Percentiles rank a stretch among this genome's conserved stretches.
Evolutionary conservation across 2,329 filamentous ascomycete species (phyloP).

Genomic region (Ophioceras dolichostomum): DNA sequence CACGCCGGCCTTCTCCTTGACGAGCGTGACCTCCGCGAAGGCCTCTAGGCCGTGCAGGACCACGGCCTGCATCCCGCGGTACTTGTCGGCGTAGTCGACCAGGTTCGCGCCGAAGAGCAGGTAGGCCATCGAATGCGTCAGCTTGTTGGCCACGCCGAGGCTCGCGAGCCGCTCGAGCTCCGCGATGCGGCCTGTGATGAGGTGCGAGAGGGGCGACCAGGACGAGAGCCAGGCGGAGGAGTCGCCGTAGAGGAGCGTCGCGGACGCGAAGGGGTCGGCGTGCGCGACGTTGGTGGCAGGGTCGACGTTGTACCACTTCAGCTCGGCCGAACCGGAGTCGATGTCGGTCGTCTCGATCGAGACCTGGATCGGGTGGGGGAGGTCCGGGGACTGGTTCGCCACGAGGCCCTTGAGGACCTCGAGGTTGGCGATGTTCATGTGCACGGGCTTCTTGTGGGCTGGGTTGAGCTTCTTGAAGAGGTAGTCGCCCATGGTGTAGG

Average conservation of each 20-base stretch:
- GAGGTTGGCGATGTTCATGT: slow-evolving; percentile 25
- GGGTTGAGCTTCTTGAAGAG: slow-evolving; percentile 38
- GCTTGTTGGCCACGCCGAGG: slow-evolving; percentile 44
- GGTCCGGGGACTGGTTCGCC: slow-evolving; percentile 14
- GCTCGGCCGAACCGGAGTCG: slow-evolving; percentile 25
- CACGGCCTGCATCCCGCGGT: slow-evolving; percentile 26
- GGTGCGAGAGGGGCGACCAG: slow-evolving; percentile 44
- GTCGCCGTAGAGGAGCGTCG: slow-evolving; percentile 38
- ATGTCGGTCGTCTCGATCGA: slow-evolving; percentile 25
- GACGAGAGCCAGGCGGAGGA: slow-evolving; percentile 36
- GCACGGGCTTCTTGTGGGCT: slow-evolving; percentile 20
- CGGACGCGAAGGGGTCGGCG: slow-evolving; percentile 30
- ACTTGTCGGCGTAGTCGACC: slow-evolving; percentile 23
- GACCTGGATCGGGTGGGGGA: slow-evolving; percentile 19
- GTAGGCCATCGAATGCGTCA: slow-evolving; percentile 53
- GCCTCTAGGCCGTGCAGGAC: slow-evolving; percentile 20
- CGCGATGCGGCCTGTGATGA: slow-evolving; percentile 37
- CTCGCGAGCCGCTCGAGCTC: slow-evolving; percentile 34
- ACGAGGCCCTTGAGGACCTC: slow-evolving; percentile 21
- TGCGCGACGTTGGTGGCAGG: slow-evolving; percentile 22
- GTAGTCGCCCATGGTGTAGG: slow-evolving; percentile 50
- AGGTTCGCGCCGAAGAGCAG: slow-evolving; percentile 26
- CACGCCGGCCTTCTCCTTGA: slow-evolving; percentile 13
- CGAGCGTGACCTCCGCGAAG: slow-evolving; percentile 16
- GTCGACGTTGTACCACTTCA: slow-evolving; percentile 24